Evolutionary conservation across 208 protist genomes (phyloP), one percentile per base, ranked within the genome.

Genomic region (Wallacemonas sp.): DNA sequence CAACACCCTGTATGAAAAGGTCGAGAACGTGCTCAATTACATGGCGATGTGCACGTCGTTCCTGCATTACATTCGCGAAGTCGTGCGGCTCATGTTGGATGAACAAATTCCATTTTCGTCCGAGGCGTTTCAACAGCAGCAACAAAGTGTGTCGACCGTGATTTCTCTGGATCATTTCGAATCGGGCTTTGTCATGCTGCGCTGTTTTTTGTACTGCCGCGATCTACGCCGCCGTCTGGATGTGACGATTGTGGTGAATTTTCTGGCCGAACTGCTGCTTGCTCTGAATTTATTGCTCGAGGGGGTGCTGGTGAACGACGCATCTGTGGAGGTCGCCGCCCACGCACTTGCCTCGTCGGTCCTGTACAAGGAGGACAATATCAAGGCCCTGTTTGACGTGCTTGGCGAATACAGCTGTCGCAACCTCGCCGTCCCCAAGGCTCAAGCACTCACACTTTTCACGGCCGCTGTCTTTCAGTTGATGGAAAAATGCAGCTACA

Each of bases 401-500:
- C 64, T 93, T 26, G 61, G 60, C 9, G 79, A 76, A 27, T 83
- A 79, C 52, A 78, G 83, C 3, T 65, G 56, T 6, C 73, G 78
- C 21, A 67, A 57, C 11, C 52, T 90, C 24, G 44, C 80, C 9
- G 63, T 86, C 21, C 29, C 23, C 26, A 80, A 81, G 24, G 64
- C 81, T 43, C 74, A 90, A 33, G 67, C 78, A 17, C 65, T 85
- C 30, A 83, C 81, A 17, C 66, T 92, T 23, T 82, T 95, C 46
- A 81, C 81, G 4, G 88, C 78, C 43, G 80, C 87, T n/a, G 81
- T 92, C 3, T 85, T 95, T 66, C 79, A 84, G 47, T 70, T 95
- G 32, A 90, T 95, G 78, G 90, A 95, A 38, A 85, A 86, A 56
- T 95, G 87, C 72, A 92, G 87, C 61, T 95, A 87, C 74, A 72